Evolutionary conservation across 2,329 filamentous ascomycete species (phyloP), one percentile per base, ranked within the genome.

Genomic region (Truncatella angustata): DNA sequence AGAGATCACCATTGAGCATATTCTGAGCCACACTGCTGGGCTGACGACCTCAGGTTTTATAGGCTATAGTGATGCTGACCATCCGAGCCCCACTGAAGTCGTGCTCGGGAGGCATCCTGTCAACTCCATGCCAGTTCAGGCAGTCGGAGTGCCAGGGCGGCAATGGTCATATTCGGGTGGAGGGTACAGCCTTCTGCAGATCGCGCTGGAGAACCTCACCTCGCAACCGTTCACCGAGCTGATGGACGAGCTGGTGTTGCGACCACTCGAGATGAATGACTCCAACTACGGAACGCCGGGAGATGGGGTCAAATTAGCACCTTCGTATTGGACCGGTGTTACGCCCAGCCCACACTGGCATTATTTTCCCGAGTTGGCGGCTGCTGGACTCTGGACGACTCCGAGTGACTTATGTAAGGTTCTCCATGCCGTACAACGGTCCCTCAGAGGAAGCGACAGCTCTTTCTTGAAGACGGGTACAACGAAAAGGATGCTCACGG

Each of bases 371-470:
- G 47, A 50, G 23, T 16, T 42, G 16, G 47, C 47, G n/a, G 24
- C 47, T 21, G 47, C 47, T 21, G 47, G 47, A 6, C n/a, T 50
- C 5, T 50, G 47, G 47, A 40, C 47, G n/a, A 50, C 47, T 32
- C 47, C 46, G 16, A 35, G 32, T 16, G 46, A 49, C 23, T 11
- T 49, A 14, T 39, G 16, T n/a, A 49, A 49, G n/a, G 46, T 24
- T 26, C 9, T 49, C 11, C 20, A 28, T 39, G 34, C 46, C 5
- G 7, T 49, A 5, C 46, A 49, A 28, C 21, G 18, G 20, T 49
- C 46, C 14, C 2, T 49, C 11, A 16, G 2, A 1, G 34, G 32
- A 24, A 21, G 21, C 2, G 34, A 26, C 18, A 32, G 23, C 14
- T 2, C 46, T 7, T 49, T 49, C 46, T 40, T 49, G 7, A 37